Conservation (phyloP, 1,139 yeast species). For the Saccharomyces pastorianus region DNA sequence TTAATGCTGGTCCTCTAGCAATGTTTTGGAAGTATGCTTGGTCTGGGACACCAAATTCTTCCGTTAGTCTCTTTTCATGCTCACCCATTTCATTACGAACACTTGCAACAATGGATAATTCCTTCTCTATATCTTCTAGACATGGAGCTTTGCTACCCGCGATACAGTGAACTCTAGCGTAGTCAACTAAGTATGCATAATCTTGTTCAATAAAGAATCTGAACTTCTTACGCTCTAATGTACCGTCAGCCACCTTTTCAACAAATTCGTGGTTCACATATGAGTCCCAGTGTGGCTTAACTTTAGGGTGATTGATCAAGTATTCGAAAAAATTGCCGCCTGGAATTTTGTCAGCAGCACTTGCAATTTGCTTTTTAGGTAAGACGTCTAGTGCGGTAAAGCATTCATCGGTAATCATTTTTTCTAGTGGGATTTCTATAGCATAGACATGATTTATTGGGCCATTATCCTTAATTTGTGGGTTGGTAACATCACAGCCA, state of each 20-base stretch:
- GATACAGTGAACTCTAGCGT: conserved; percentile 59
- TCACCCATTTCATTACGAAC: conserved; percentile 49
- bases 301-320: conserved; percentile 49
- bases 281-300: conserved; percentile 47
- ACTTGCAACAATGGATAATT: conserved; percentile 44
- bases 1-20: conserved; percentile 48
- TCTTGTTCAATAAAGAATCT: conserved; percentile 62
- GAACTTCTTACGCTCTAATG: conserved; percentile 45
- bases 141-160: conserved; percentile 59
- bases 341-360: conserved; percentile 11
- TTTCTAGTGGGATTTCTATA: conserved; percentile 33
- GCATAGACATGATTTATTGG: conserved; percentile 58
- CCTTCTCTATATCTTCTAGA: conserved; percentile 44
- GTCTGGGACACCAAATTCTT: conserved; percentile 38
- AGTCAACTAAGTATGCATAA: conserved; percentile 58
- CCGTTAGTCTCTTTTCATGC: conserved; percentile 46
- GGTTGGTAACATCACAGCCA: conserved; percentile 35
- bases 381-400: conserved; percentile 21
- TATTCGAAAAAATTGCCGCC: conserved; percentile 42
- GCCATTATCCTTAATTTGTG: conserved; percentile 45
- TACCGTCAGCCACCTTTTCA: conserved; percentile 42
- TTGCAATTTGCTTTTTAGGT: conserved; percentile 22
- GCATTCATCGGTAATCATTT: conserved; percentile 27
- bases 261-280: conserved; percentile 62
- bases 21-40: conserved; percentile 36